Base-by-base conservation (phyloP, 208 protist genomes). In the Acanthamoeba healyi region DNA sequence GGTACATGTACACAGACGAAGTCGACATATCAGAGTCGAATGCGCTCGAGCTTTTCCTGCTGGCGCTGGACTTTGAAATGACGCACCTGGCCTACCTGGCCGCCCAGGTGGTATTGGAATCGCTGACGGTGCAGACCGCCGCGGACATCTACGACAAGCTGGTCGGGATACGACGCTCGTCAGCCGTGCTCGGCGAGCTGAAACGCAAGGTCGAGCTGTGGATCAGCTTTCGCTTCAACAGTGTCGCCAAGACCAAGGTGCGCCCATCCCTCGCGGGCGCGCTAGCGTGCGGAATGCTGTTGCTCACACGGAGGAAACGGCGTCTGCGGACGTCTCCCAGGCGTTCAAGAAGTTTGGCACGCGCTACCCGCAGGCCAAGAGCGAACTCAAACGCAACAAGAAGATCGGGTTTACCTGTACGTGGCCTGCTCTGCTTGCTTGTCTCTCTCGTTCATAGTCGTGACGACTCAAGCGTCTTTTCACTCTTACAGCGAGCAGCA, bases 201-300 rank as follows among this genome's bases (percentile, higher is more conserved):
- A 7, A 26, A 34, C 7, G 6, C 19, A 70, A 70, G 61, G 29
- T 70, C 61, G 61, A 70, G 61, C 61, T 70, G 26, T 70, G 61
- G 61, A 70, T 70, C 61, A 70, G 61, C 61, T 70, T 70, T 26
- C 61, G 61, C 7, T 70, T 70, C 61, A 70, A 70, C 7, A 34
- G 14, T 10, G 61, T 70, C 7, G 61, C 61, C 61, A 70, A 70
- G 61, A 70, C 61, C 26, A 70, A 70, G 61, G 61, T 61, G 22
- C n/a, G 22, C 54, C 22, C 54, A 26, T 22, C 15, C 54, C 22
- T 61, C 15, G 12, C 12, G 15, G 15, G 22, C 12, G 54, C 15
- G 54, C 54, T 12, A 22, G 54, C 54, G 22, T 61, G n/a, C n/a
- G n/a, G n/a, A n/a, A n/a, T n/a, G n/a, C n/a, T n/a, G n/a, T n/a